A percentile compares a stretch with the other conserved stretches of the same genome.
These are phyloP conservation scores for Candida berthetii DNA, from an alignment of 805 yeast species.

Conservation along the genomic window DNA sequence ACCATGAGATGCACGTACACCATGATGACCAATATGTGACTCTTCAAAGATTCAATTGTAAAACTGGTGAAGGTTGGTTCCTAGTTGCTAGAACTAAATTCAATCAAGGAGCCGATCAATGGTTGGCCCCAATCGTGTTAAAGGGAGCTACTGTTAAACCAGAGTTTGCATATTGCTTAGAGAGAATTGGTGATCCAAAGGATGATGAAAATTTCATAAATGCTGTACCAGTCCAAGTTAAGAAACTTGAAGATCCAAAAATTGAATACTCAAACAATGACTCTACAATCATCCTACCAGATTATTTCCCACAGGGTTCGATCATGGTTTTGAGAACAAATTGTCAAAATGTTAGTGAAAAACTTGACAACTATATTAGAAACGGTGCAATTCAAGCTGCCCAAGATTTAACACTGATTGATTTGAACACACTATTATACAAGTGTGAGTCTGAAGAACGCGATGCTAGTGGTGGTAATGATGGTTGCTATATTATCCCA, in stretches of 20 bases:
- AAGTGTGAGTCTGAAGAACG: constrained; percentile 84
- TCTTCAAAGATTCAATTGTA: constrained; percentile 77
- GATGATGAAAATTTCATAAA: constrained; percentile 38
- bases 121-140: constrained; percentile 48
- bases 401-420: constrained; percentile 49
- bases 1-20: constrained; percentile 90
- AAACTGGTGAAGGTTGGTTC: constrained; percentile 84
- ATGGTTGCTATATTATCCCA: constrained; percentile 75
- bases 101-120: constrained; percentile 36
- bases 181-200: constrained; percentile 41
- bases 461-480: constrained; percentile 65
- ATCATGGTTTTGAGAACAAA: constrained; percentile 76
- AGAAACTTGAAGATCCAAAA: constrained; percentile 42
- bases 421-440: constrained; percentile 70
- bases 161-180: constrained; percentile 52
- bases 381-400: constrained; percentile 77
- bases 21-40: constrained; percentile 92
- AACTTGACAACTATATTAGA: constrained; percentile 61
- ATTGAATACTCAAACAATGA: constrained; percentile 38
- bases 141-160: constrained; percentile 55
- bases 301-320: constrained; percentile 80
- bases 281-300: constrained; percentile 53
- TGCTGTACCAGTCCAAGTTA: constrained; percentile 63
- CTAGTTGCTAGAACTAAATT: constrained; percentile 86
- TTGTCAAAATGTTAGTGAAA: constrained; percentile 57